A percentile compares a stretch with the other conserved stretches of the same genome.
Conservation (phyloP, 768 basidiomycete species). For the Fibroporia radiculosa region DNA sequence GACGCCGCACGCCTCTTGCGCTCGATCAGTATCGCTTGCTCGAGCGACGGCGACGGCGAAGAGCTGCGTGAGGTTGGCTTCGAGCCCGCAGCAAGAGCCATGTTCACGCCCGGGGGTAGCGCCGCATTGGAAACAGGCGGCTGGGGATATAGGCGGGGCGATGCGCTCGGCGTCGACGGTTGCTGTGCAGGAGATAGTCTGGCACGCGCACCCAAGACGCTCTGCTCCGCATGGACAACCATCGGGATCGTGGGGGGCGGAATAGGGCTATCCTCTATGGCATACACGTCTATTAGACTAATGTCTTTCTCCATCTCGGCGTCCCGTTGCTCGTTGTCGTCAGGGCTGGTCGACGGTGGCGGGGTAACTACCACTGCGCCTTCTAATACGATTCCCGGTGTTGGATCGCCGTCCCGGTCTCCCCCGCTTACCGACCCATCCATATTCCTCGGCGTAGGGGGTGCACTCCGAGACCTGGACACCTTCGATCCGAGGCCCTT, state of each 20-base stretch:
- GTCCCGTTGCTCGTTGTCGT: background rate
- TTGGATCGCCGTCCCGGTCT: conserved; percentile 1
- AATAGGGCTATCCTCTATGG: background rate
- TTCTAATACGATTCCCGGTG: conserved; percentile 7
- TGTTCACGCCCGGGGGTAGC: background rate
- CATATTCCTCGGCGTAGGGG: conserved; percentile 17
- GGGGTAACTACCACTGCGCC: conserved; percentile 1
- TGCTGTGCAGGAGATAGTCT: conserved; percentile 1
- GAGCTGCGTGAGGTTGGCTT: conserved; percentile 21
- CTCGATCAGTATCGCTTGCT: conserved; percentile 62
- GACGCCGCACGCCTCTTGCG: conserved; percentile 46
- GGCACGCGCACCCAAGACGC: background rate
- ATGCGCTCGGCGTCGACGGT: conserved; percentile 1
- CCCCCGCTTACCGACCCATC: conserved; percentile 9
- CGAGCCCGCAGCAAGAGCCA: background rate
- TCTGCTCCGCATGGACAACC: conserved; percentile 2
- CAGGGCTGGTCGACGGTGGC: background rate
- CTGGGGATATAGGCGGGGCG: conserved; percentile 4
- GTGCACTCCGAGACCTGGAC: conserved; percentile 19
- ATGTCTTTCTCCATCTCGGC: background rate
- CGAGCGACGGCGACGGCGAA: conserved; percentile 52
- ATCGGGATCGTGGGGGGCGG: conserved; percentile 5
- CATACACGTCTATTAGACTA: background rate
- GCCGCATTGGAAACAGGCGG: background rate
- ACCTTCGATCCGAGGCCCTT: conserved; percentile 1